Base-by-base conservation (phyloP, 495 filamentous ascomycete species). In the Penicillium longicatenatum region DNA sequence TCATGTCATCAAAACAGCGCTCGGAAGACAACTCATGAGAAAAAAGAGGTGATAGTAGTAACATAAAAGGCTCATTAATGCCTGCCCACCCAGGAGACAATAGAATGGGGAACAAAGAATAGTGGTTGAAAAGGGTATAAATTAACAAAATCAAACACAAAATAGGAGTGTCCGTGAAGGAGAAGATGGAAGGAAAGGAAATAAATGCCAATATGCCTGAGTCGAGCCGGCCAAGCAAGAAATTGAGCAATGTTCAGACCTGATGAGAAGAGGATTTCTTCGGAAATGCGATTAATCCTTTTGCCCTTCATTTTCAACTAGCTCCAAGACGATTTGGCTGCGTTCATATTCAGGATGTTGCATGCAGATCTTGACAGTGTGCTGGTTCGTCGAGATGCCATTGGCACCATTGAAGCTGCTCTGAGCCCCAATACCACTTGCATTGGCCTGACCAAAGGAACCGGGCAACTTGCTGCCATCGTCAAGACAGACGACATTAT, bases 241-340 rank as follows among this genome's bases (percentile, higher is more conserved):
- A 39, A 33, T 3, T 57, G 7, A 26, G 26, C 26, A 26, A 5
- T 26, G 7, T 26, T 26, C 26, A 6, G 26, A 26, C 26, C 7
- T 26, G 26, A 26, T 26, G 26, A 26, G 26, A 26, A 2, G 7
- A 26, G 4, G 7, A 26, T 0, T 11, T 17, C 4, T 22, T 6
- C 4, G 8, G 22, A n/a, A 47, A 16, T 0, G 8, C 1, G 14
- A 39, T 63, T 57, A 80, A 53, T 97, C 93, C 70, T 84, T 88
- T 70, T 92, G 88, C n/a, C 91, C 92, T 68, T 96, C 91, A 71
- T 98, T 98, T 59, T 97, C 81, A 64, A 97, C 71, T 82, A 98
- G 81, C 73, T 98, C 95, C 60, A 98, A 73, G 52, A 98, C 87
- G 59, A 98, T 84, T 76, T 96, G 92, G 58, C 82, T 86, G 21